phyloP scores from a whole-genome alignment of 495 filamentous ascomycete species.

The Glutinoglossum americanum region DNA sequence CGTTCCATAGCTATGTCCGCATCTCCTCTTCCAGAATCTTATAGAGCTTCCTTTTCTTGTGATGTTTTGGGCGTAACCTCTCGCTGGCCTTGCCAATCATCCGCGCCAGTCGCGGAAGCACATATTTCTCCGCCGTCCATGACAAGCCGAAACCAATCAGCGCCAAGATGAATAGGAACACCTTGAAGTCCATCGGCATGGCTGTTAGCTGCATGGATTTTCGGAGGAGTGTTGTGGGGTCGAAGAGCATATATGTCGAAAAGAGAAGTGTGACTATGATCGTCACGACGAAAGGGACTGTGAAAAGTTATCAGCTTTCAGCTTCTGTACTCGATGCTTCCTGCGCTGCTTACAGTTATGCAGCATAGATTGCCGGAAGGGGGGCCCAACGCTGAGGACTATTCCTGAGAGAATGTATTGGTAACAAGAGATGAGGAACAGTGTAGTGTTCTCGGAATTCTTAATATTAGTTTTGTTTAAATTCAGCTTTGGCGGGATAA shows the following conservation, averaged over 20 bases:
- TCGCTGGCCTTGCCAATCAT: slow-evolving; percentile 36
- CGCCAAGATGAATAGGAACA: slow-evolving; percentile 46
- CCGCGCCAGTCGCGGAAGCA: slow-evolving; percentile 52
- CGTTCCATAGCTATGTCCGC: slow-evolving; percentile 17
- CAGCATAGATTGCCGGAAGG: slow-evolving; percentile 64
- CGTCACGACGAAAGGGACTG: slow-evolving; percentile 65
- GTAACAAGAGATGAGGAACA: slow-evolving; percentile 80
- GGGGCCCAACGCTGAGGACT: slow-evolving; percentile 70
- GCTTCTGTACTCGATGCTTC: not conserved
- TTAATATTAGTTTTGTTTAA: slow-evolving; percentile 56
- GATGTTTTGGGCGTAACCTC: slow-evolving; percentile 28
- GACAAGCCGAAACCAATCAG: slow-evolving; percentile 40
- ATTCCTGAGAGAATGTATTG: slow-evolving; percentile 84
- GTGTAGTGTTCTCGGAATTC: slow-evolving; percentile 78
- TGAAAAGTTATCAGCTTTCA: not conserved
- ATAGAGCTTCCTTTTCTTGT: slow-evolving; percentile 70
- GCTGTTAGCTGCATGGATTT: slow-evolving; percentile 69
- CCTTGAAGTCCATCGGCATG: slow-evolving; percentile 46
- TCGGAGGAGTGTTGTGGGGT: slow-evolving; percentile 42
- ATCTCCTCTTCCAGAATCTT: slow-evolving; percentile 62
- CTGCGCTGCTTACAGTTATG: slow-evolving; percentile 41
- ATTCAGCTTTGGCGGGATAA: slow-evolving; percentile 53
- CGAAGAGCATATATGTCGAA: slow-evolving; percentile 54
- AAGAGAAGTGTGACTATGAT: slow-evolving; percentile 44
- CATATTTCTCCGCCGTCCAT: slow-evolving; percentile 44